Conservation (phyloP, 768 basidiomycete species). For the Pholiota molesta region DNA sequence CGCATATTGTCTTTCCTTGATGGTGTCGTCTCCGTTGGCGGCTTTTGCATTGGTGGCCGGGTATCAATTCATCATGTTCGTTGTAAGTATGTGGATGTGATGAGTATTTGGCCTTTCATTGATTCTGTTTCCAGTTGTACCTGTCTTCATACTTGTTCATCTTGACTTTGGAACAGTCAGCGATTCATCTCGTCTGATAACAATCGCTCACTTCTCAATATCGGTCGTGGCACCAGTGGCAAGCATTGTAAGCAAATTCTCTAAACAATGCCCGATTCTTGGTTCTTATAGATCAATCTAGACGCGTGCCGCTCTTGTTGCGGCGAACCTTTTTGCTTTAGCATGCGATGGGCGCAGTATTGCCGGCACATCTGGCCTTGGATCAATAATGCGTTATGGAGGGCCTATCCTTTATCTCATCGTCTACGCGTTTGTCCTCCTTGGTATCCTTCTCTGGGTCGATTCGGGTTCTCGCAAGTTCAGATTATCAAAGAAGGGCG, state of each 20-base stretch:
- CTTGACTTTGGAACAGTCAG: conserved; percentile 15
- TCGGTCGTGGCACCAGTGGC: conserved; percentile 25
- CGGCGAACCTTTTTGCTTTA: conserved; percentile 75
- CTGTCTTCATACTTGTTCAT: conserved; percentile 23
- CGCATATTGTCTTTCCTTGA: conserved; percentile 64
- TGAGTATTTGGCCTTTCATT: background rate
- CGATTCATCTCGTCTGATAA: conserved; percentile 12
- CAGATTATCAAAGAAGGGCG: background rate
- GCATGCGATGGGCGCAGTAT: conserved; percentile 61
- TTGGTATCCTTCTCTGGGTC: conserved; percentile 66
- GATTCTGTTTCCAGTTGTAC: conserved; percentile 30
- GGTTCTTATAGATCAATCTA: conserved; percentile 23
- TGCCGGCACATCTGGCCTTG: conserved; percentile 49
- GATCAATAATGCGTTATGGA: conserved; percentile 62
- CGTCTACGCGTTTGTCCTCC: conserved; percentile 57
- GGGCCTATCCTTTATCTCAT: conserved; percentile 79
- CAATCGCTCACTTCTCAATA: conserved; percentile 21
- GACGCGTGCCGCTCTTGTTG: conserved; percentile 71
- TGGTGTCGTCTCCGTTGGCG: conserved; percentile 65
- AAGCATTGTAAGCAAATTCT: conserved; percentile 19
- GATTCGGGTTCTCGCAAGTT: conserved; percentile 63
- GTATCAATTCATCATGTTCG: conserved; percentile 72
- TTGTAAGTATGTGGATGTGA: conserved; percentile 45
- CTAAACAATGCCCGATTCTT: background rate
- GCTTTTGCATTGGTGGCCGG: conserved; percentile 75